A percentile compares a stretch with the other conserved stretches of the same genome.
Evolutionary conservation across 257 asterid species (phyloP).

Genomic region (Solanum commersonii): DNA sequence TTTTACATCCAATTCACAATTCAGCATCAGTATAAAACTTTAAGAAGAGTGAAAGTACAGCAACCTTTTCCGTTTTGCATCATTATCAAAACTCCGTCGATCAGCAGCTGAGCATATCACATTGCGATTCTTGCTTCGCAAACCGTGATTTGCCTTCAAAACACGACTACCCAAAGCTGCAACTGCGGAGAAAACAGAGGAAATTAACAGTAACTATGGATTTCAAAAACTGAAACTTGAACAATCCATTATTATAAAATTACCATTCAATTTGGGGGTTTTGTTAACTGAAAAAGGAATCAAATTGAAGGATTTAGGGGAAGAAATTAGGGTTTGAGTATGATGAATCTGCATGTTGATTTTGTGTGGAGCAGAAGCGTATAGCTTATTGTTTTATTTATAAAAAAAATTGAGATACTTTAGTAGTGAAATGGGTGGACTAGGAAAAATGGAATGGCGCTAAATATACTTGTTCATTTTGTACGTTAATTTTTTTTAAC

Average conservation of each 20-base stretch:
- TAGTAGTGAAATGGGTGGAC: conserved; percentile 34
- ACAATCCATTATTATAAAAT: background rate
- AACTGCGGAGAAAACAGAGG: background rate
- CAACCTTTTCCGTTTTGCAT: background rate
- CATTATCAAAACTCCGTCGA: background rate
- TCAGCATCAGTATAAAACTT: background rate
- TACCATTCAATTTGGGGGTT: conserved; percentile 21
- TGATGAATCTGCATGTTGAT: conserved; percentile 20
- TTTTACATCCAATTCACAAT: background rate
- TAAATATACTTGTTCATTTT: background rate
- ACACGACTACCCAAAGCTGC: background rate
- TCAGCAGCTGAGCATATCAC: background rate
- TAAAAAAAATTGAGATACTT: background rate
- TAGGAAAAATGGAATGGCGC: conserved; percentile 26
- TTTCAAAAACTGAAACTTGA: background rate
- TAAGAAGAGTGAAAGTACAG: background rate
- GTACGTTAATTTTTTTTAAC: too few relatives aligned
- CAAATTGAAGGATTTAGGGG: conserved; percentile 8
- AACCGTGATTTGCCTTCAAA: background rate
- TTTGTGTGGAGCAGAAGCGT: background rate
- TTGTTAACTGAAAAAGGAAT: background rate
- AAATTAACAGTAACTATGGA: background rate
- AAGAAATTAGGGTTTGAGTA: conserved; percentile 20
- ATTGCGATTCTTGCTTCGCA: background rate
- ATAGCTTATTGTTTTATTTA: background rate